Evolutionary conservation across 768 basidiomycete species (phyloP), one percentile per base, ranked within the genome.

Genomic region (Ramaria rubella): DNA sequence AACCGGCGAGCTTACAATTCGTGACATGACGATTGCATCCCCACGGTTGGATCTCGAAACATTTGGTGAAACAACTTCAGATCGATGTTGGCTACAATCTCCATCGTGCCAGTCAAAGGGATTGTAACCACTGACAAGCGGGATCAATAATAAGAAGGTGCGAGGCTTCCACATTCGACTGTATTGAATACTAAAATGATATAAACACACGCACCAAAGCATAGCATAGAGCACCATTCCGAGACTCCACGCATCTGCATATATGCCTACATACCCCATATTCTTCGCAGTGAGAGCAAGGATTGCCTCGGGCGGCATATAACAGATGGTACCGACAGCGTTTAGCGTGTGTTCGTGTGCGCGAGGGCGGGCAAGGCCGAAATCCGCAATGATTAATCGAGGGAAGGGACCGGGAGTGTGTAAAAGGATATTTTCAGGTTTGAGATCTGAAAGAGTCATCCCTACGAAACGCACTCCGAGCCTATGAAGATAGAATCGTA

Each of bases 171-270:
- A 33, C 29, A 40, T 6, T 14, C 30, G 19, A n/a, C 14, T 8
- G 9, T 15, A 53, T 11, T 17, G 33, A 45, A 21, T 44, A 24
- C 14, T 19, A 8, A n/a, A 15, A 59, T 17, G 26, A 21, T 40
- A 31, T 44, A 50, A 52, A 42, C 52, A 40, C 38, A 77, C 87
- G 59, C 71, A 92, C 90, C 81, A 79, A 49, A 93, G 73, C 88
- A 92, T 92, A 55, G 90, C 82, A 60, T 85, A 91, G 51, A 92
- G 70, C 52, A 88, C 82, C 5, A 91, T 79, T 5, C 90, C 90
- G 12, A 86, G 80, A 62, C 90, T 90, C 90, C 90, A 93, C 63
- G 90, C 92, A 68, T 93, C 90, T 2, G 89, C 79, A n/a, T 89
- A 87, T 85, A 91, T 86, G 19, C 88, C 88, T 30, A 77, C 69